A percentile compares a stretch with the other conserved stretches of the same genome.
Evolutionary conservation across 352 stramenopile genomes (phyloP).

Genomic region (Phytophthora tentaculata): DNA sequence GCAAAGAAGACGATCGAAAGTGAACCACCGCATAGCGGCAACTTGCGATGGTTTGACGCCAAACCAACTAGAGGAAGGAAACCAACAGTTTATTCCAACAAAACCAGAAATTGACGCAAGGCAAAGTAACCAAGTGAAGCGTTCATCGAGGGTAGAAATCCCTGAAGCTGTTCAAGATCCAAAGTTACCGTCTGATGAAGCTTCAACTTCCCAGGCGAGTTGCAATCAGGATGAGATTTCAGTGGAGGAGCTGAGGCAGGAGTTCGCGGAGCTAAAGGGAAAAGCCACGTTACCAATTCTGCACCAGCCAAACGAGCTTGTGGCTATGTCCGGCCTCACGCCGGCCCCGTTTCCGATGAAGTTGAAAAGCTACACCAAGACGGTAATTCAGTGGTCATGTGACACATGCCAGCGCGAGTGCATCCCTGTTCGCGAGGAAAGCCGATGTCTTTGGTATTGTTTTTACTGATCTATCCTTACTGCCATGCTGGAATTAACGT

Average conservation of each 20-base stretch:
- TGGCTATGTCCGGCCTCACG: not conserved
- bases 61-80: constrained; percentile 24
- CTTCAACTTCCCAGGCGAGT: constrained; percentile 15
- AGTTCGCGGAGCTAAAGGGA: constrained; percentile 13
- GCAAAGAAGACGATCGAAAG: constrained; percentile 14
- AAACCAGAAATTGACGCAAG: not conserved
- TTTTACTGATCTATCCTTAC: constrained; percentile 3
- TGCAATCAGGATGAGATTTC: constrained; percentile 27
- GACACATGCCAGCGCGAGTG: constrained; percentile 67
- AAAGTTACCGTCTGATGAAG: constrained; percentile 7
- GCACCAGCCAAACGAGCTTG: constrained; percentile 3
- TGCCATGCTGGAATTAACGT: constrained; percentile 2
- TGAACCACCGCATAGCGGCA: constrained; percentile 2
- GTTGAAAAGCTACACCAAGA: constrained; percentile 43
- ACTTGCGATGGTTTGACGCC: constrained; percentile 3
- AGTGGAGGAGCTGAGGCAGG: constrained; percentile 11
- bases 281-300: constrained; percentile 9
- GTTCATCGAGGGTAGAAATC: not conserved
- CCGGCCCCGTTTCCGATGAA: constrained; percentile 11
- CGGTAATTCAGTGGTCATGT: constrained; percentile 73
- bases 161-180: constrained; percentile 8
- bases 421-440: constrained; percentile 80
- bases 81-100: not conserved
- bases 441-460: constrained; percentile 71
- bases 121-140: constrained; percentile 1